phyloP scores from a whole-genome alignment of 331 rosid species.

The Ulmus americana region DNA sequence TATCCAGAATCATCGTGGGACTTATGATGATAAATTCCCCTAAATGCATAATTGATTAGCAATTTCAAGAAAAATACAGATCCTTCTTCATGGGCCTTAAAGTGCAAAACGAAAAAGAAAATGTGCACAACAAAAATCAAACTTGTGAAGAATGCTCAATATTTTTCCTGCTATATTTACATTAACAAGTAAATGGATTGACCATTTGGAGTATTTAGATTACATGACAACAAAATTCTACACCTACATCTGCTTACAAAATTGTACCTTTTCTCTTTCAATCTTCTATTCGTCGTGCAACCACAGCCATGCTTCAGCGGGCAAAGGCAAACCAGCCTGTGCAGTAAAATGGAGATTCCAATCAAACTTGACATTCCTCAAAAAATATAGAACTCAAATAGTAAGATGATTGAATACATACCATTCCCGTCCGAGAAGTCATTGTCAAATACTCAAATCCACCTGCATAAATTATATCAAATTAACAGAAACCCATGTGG shows the following conservation, averaged over 20 bases:
- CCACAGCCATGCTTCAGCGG: conserved; percentile 9
- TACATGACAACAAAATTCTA: conserved; percentile 13
- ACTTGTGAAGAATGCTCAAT: no score
- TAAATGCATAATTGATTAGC: no score
- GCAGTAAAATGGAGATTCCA: not conserved
- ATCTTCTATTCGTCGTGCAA: not conserved
- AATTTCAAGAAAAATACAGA: no score
- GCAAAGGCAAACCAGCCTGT: conserved; percentile 10
- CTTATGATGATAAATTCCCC: no score
- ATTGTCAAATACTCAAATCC: not conserved
- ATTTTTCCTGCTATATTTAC: not conserved
- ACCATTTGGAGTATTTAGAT: conserved; percentile 9
- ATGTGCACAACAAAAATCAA: no score
- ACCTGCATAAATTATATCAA: conserved; percentile 1
- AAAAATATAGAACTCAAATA: not conserved
- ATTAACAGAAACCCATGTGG: not conserved
- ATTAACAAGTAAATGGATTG: not conserved
- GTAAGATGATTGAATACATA: not conserved
- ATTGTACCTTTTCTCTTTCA: conserved; percentile 9
- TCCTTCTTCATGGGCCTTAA: no score
- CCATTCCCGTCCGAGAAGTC: conserved; percentile 1
- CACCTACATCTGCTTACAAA: conserved; percentile 18
- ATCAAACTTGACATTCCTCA: not conserved
- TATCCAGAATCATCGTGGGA: no score
- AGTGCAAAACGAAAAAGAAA: no score